Evolutionary conservation across 179 eudicot genomes (phyloP).

Genomic region (Corrigiola litoralis): DNA sequence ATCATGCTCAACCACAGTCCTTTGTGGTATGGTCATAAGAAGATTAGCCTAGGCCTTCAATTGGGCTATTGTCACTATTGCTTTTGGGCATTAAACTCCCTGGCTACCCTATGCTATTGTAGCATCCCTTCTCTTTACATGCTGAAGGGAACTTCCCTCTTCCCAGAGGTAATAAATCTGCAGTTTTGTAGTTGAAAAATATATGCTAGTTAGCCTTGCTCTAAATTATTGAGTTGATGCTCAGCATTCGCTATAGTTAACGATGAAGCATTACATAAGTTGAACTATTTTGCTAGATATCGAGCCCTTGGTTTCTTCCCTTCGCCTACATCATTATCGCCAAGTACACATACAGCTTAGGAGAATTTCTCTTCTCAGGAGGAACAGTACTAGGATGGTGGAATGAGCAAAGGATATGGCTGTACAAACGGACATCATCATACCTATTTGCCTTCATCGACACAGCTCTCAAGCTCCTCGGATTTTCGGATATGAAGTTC

Average conservation of each 20-base stretch:
- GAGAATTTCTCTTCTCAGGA: slow-evolving; percentile 47
- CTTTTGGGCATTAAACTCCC: slow-evolving; percentile 56
- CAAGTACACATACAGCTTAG: slow-evolving; percentile 31
- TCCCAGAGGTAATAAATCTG: slow-evolving; percentile 51
- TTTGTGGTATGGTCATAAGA: slow-evolving; percentile 47
- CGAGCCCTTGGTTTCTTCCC: slow-evolving; percentile 66
- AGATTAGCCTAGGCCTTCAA: slow-evolving; percentile 38
- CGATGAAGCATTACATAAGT: too few species aligned
- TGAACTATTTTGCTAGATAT: slow-evolving; percentile 33
- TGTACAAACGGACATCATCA: slow-evolving; percentile 63
- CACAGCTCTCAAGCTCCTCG: slow-evolving; percentile 35
- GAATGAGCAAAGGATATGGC: slow-evolving; percentile 94
- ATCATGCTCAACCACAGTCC: slow-evolving; percentile 59
- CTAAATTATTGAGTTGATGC: background rate
- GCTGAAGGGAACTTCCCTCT: slow-evolving; percentile 48
- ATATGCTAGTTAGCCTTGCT: background rate
- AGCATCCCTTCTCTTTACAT: slow-evolving; percentile 65
- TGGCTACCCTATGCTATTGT: slow-evolving; percentile 49
- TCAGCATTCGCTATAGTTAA: too few species aligned
- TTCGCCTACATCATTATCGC: slow-evolving; percentile 44
- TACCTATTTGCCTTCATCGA: slow-evolving; percentile 55
- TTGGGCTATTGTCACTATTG: slow-evolving; percentile 45
- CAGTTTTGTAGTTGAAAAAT: background rate
- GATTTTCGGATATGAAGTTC: slow-evolving; percentile 46
- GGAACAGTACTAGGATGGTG: slow-evolving; percentile 70